These are phyloP conservation scores for Coemansia pectinata DNA, from an alignment of 192 early-diverging fungal species.

Conservation along the genomic window DNA sequence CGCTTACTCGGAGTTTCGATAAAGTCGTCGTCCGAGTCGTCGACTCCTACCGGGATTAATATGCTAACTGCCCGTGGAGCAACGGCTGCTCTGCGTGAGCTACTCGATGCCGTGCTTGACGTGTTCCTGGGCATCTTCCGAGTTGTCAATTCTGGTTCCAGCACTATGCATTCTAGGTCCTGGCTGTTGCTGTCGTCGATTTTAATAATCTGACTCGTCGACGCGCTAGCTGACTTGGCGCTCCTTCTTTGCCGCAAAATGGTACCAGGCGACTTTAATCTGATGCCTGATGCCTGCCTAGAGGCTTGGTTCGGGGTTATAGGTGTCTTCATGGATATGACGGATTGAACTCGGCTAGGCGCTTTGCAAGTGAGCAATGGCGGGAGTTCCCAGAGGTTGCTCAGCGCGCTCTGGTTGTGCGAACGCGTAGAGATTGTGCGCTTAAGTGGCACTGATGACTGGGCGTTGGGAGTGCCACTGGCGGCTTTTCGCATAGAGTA, in stretches of 20 bases:
- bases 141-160: background rate
- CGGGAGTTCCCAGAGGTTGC: slow-evolving; percentile 18
- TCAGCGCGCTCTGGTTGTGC: slow-evolving; percentile 8
- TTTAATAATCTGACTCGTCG: background rate
- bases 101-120: background rate
- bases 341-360: slow-evolving; percentile 9
- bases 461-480: background rate
- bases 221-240: background rate
- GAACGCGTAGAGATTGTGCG: background rate
- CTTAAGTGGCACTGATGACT: background rate
- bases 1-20: slow-evolving; percentile 3
- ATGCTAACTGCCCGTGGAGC: background rate
- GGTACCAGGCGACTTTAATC: background rate
- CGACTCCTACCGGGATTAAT: background rate
- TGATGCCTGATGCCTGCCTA: background rate
- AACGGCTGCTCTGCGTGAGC: background rate
- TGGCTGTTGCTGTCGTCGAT: background rate
- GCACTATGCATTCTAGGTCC: background rate
- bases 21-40: slow-evolving; percentile 25
- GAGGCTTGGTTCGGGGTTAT: background rate
- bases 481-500: background rate
- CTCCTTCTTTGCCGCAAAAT: background rate
- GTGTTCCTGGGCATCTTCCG: background rate
- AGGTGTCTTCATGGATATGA: background rate
- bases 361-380: background rate